These are phyloP conservation scores for Boletus rufocinnamomeus DNA, from an alignment of 768 basidiomycete genomes.

Conservation along the genomic window DNA sequence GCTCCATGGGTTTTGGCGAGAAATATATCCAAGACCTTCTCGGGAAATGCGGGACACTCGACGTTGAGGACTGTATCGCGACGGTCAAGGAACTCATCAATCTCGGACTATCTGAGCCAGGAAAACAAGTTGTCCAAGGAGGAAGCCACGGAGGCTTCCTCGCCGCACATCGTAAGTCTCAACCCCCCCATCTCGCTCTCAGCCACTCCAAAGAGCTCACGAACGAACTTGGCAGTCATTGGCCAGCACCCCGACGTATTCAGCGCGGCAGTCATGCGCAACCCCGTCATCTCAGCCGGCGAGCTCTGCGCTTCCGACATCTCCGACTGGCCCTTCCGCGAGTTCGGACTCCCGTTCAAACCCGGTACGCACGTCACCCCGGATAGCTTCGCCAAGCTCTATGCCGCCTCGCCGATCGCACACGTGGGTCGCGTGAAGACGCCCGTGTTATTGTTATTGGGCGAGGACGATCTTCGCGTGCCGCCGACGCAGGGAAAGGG, in stretches of 20 bases:
- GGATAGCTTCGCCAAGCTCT: conserved; percentile 45
- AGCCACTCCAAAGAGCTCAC: background rate
- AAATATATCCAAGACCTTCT: conserved; percentile 46
- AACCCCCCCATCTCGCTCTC: background rate
- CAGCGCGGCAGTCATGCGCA: conserved; percentile 62
- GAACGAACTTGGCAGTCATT: conserved; percentile 45
- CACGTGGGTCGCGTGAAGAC: conserved; percentile 51
- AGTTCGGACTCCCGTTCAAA: conserved; percentile 39
- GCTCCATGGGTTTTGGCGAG: conserved; percentile 67
- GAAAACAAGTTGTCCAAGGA: conserved; percentile 42
- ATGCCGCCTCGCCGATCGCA: conserved; percentile 55
- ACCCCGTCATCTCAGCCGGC: conserved; percentile 67
- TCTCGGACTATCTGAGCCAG: conserved; percentile 41
- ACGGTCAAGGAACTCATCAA: conserved; percentile 47
- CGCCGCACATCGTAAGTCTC: conserved; percentile 52
- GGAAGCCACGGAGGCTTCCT: conserved; percentile 77
- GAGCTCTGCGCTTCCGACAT: conserved; percentile 63
- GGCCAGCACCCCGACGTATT: conserved; percentile 63
- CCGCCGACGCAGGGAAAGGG: conserved; percentile 60
- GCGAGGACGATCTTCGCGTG: conserved; percentile 61
- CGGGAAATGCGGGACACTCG: conserved; percentile 53
- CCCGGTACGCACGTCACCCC: conserved; percentile 44
- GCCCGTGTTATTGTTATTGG: conserved; percentile 60
- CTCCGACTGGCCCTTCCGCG: conserved; percentile 62
- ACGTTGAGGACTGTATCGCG: conserved; percentile 65